A percentile compares a stretch with the other conserved stretches of the same genome.
Evolutionary conservation across 441 rosid genomes (phyloP).

Genomic region (Eutrema salsugineum): DNA sequence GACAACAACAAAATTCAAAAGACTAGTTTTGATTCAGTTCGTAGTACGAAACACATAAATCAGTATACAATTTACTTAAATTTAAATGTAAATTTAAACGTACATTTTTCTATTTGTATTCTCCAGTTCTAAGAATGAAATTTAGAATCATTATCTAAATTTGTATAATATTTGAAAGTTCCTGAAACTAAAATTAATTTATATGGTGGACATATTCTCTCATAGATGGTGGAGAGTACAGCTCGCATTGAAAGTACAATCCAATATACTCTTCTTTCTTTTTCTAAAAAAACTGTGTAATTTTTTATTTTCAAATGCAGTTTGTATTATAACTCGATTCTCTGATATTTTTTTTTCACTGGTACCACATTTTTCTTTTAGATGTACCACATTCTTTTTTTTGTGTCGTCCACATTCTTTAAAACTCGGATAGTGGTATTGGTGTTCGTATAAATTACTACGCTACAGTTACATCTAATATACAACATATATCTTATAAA

Average conservation of each 20-base stretch:
- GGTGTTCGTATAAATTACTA: too few species aligned
- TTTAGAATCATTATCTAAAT: not conserved
- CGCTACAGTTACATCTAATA: too few species aligned
- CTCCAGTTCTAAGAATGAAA: not conserved
- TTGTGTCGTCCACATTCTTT: too few species aligned
- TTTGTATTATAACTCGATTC: too few species aligned
- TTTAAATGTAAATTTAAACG: not conserved
- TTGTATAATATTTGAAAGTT: not conserved
- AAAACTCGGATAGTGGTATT: too few species aligned
- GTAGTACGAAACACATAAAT: too few species aligned
- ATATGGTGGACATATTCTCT: not conserved
- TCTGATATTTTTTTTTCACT: too few species aligned
- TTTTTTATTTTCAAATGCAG: too few species aligned
- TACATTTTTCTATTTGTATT: not conserved
- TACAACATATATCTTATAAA: not conserved
- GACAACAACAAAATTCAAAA: not conserved
- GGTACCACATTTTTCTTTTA: too few species aligned
- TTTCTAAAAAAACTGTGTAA: too few species aligned
- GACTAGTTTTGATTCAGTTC: not conserved
- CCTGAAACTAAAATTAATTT: not conserved
- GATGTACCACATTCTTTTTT: too few species aligned
- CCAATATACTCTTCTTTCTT: not conserved
- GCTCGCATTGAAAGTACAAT: not conserved
- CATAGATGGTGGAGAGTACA: not conserved
- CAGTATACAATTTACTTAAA: not conserved